Base-by-base conservation (phyloP, 2,329 filamentous ascomycete genomes). In the Cladosporium sphaerospermum region DNA sequence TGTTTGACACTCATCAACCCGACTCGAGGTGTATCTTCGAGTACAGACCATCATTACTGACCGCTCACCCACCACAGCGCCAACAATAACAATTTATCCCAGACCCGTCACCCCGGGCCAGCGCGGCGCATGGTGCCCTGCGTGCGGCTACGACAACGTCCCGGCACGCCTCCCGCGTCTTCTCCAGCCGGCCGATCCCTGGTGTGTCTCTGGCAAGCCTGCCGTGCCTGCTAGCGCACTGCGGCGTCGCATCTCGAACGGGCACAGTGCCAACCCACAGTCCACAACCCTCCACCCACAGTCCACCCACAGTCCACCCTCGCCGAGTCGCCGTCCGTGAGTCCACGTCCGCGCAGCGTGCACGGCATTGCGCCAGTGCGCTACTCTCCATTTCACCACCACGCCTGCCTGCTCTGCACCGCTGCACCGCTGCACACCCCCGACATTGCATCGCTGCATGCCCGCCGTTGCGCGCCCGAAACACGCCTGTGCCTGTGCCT, bases 401-500 rank as follows among this genome's bases (percentile, higher is more conserved):
- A 36, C 36, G 8, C 16, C n/a, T n/a, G 13, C n/a, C 36, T 6
- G 13, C 13, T 39, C 36, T 39, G 36, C 36, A 37, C 42, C 4
- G 9, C 23, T 31, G 42, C 48, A 51, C 28, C 33, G 7, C 40
- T 50, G 47, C 40, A 51, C 43, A 28, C 23, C 5, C 23, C 23
- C 23, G 23, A 37, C 46, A 39, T n/a, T 33, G 39, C 47, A 50
- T 43, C 18, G 23, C 32, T 44, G 42, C 42, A 44, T 32, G 42
- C 16, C 31, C 16, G 16, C 40, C 32, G 48, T 51, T 51, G 18
- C 48, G 48, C 48, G 10, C 34, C 34, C 47, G 34, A 6, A n/a
- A 51, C 47, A 51, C 42, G 40, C 47, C 47, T 43, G 37, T 50
- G 45, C 33, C 10, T 42, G 37, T 50, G 45, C 33, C 10, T 42